These are phyloP conservation scores for Vitis vinifera DNA, from an alignment of 164 flowering plant genomes.

Conservation along the genomic window ASM3070453v1 NC_081811.1:23781501-23782000, in stretches of 20 bases:
- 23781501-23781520: conserved; percentile 33
- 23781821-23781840: conserved; percentile 26
- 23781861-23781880: conserved; percentile 35
- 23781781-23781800: neutral
- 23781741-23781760: conserved; percentile 43
- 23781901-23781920: neutral
- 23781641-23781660: conserved; percentile 25
- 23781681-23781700: conserved; percentile 39
- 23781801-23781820: conserved; percentile 30
- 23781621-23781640: conserved; percentile 47
- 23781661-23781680: conserved; percentile 34
- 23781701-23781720: conserved; percentile 18
- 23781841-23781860: conserved; percentile 21
- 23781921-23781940: conserved; percentile 2
- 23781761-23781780: conserved; percentile 10
- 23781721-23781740: conserved; percentile 28
- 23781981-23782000: conserved; percentile 6
- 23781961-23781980: neutral
- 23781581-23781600: conserved; percentile 40
- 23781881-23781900: conserved; percentile 32
- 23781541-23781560: conserved; percentile 22
- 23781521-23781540: conserved; percentile 28
- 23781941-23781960: too few species aligned
- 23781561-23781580: conserved; percentile 28
- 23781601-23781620: conserved; percentile 33